phyloP scores from a whole-genome alignment of 2,329 filamentous ascomycete genomes.

The Colletotrichum siamense region DNA sequence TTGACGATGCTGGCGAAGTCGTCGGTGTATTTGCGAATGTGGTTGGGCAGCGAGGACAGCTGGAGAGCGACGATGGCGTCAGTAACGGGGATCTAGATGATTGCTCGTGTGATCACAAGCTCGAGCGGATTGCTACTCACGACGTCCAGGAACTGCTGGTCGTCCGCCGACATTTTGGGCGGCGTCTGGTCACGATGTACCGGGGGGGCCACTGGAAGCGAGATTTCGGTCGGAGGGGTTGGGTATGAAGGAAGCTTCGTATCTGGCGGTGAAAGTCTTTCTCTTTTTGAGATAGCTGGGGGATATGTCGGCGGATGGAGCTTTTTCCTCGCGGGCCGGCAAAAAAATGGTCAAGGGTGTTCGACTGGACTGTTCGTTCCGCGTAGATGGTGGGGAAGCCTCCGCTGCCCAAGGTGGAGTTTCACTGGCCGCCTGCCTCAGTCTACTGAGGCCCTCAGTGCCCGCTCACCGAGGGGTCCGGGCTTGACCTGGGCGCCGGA shows the following conservation, averaged over 20 bases:
- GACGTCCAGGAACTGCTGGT: constrained; percentile 79
- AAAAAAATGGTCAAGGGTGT: constrained; percentile 9
- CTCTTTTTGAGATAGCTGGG: neutral
- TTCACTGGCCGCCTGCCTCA: constrained; percentile 4
- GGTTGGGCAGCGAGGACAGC: constrained; percentile 61
- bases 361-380: neutral
- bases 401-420: neutral
- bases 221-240: neutral
- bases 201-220: neutral
- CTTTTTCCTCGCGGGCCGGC: neutral
- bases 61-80: constrained; percentile 30
- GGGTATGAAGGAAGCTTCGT: neutral
- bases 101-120: neutral
- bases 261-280: neutral
- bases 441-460: neutral
- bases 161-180: constrained; percentile 75
- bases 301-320: neutral
- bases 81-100: neutral
- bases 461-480: neutral
- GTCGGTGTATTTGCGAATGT: constrained; percentile 73
- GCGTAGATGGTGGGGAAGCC: neutral
- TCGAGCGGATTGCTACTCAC: constrained; percentile 54
- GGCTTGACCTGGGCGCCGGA: neutral
- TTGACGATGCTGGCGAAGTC: constrained; percentile 83
- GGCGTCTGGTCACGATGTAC: neutral